phyloP scores from a whole-genome alignment of 2,329 filamentous ascomycete genomes.

The Scedosporium aurantiacum region DNA sequence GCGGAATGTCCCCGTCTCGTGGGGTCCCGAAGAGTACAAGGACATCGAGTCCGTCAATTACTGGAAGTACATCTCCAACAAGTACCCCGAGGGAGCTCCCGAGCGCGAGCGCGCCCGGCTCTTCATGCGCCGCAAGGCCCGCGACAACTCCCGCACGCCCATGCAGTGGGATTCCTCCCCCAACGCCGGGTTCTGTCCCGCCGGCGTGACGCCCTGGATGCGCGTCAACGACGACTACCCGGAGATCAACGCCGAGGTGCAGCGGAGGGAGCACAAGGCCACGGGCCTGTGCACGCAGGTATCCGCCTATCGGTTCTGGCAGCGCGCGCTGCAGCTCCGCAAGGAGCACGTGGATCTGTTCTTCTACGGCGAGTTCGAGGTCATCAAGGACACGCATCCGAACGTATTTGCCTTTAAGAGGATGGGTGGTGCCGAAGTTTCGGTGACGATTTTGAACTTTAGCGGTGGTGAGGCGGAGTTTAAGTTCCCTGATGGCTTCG shows the following conservation, averaged over 20 bases:
- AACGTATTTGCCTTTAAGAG: slow-evolving; percentile 2
- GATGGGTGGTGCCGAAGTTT: neutral
- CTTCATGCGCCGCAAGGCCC: slow-evolving; percentile 36
- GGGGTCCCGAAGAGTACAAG: slow-evolving; percentile 56
- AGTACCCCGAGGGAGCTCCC: slow-evolving; percentile 24
- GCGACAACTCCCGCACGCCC: slow-evolving; percentile 61
- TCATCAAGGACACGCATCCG: slow-evolving; percentile 1
- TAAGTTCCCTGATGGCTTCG: neutral
- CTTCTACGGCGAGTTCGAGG: slow-evolving; percentile 46
- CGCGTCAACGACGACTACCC: slow-evolving; percentile 51
- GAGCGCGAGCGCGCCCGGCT: slow-evolving; percentile 30
- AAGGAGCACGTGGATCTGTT: slow-evolving; percentile 52
- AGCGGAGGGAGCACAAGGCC: slow-evolving; percentile 21
- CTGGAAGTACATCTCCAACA: slow-evolving; percentile 31
- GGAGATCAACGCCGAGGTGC: slow-evolving; percentile 49
- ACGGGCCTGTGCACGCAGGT: neutral
- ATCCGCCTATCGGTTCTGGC: slow-evolving; percentile 53
- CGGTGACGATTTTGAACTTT: slow-evolving; percentile 5
- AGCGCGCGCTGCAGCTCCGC: slow-evolving; percentile 43
- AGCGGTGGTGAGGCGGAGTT: slow-evolving; percentile 2
- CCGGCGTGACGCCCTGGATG: slow-evolving; percentile 52
- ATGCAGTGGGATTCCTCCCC: slow-evolving; percentile 56
- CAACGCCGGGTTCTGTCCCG: slow-evolving; percentile 54
- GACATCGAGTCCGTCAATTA: slow-evolving; percentile 51
- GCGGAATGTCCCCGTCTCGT: slow-evolving; percentile 49